These are phyloP conservation scores for Phytophthora brassicae DNA, from an alignment of 352 stramenopile genomes.

Conservation along the genomic window DNA sequence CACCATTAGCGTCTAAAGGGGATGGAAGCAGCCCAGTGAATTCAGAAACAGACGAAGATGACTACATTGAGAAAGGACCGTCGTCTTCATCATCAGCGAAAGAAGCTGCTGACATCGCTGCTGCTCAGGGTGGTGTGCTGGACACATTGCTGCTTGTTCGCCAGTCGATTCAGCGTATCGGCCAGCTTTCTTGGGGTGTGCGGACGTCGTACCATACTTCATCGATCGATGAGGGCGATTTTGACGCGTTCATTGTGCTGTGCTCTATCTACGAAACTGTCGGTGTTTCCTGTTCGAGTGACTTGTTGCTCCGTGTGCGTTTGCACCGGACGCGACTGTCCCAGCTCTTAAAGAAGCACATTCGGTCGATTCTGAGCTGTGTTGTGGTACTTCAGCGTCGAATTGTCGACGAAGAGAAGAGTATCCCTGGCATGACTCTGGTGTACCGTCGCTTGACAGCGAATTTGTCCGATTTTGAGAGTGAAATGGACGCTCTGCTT, in stretches of 20 bases:
- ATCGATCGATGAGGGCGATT: conserved; percentile 80
- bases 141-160: conserved; percentile 80
- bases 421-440: conserved; percentile 72
- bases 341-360: conserved; percentile 76
- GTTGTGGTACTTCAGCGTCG: conserved; percentile 74
- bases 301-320: conserved; percentile 71
- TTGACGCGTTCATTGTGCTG: conserved; percentile 83
- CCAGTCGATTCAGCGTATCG: conserved; percentile 85
- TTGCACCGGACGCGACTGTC: conserved; percentile 68
- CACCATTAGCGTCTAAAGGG: conserved; percentile 28
- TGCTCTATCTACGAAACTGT: conserved; percentile 83
- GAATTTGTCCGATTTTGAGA: conserved; percentile 63
- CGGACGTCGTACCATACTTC: conserved; percentile 85
- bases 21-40: conserved; percentile 58
- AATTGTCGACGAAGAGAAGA: conserved; percentile 79
- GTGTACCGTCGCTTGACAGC: conserved; percentile 70
- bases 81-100: conserved; percentile 61
- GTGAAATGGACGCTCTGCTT: conserved; percentile 66
- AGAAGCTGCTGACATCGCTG: conserved; percentile 53
- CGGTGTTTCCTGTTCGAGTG: conserved; percentile 61
- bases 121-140: conserved; percentile 61
- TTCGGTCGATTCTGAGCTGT: conserved; percentile 68
- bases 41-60: conserved; percentile 78
- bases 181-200: conserved; percentile 79
- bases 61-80: conserved; percentile 61